Evolutionary conservation across 129 eudicot genomes (phyloP).

Genomic region (Smallanthus sonchifolius): DNA sequence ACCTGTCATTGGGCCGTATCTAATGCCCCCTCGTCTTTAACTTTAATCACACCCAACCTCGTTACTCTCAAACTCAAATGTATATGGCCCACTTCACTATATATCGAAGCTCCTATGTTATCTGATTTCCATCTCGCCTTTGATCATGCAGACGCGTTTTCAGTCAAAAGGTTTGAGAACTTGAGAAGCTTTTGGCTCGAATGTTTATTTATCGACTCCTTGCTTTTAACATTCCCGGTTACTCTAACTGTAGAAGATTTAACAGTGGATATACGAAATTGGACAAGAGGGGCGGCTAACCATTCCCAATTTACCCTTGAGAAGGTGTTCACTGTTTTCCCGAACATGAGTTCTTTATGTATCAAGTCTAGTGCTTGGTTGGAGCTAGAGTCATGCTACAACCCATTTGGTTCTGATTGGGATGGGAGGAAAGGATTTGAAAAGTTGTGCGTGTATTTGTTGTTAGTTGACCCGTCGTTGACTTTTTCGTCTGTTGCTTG

Average conservation of each 20-base stretch:
- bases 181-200: constrained; percentile 48
- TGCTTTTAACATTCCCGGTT: constrained; percentile 33
- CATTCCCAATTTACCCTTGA: constrained; percentile 38
- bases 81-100: constrained; percentile 40
- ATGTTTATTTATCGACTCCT: constrained; percentile 30
- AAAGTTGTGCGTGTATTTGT: constrained; percentile 42
- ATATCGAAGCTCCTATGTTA: constrained; percentile 51
- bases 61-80: constrained; percentile 51
- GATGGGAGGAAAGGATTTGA: constrained; percentile 43
- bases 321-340: constrained; percentile 39
- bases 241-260: constrained; percentile 33
- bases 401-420: constrained; percentile 22
- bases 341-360: constrained; percentile 42
- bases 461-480: constrained; percentile 36
- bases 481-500: constrained; percentile 37
- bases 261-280: constrained; percentile 32
- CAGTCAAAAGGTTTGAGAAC: constrained; percentile 27
- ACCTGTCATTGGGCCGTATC: constrained; percentile 56
- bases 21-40: constrained; percentile 51
- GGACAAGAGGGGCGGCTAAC: constrained; percentile 14
- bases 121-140: constrained; percentile 47
- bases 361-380: constrained; percentile 52
- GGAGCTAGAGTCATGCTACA: constrained; percentile 34
- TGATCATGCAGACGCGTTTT: constrained; percentile 35
- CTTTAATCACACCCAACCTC: constrained; percentile 55